Evolutionary conservation across 2,329 filamentous ascomycete genomes (phyloP), one percentile per base, ranked within the genome.

Genomic region (Stagonosporopsis cucurbitacearum): DNA sequence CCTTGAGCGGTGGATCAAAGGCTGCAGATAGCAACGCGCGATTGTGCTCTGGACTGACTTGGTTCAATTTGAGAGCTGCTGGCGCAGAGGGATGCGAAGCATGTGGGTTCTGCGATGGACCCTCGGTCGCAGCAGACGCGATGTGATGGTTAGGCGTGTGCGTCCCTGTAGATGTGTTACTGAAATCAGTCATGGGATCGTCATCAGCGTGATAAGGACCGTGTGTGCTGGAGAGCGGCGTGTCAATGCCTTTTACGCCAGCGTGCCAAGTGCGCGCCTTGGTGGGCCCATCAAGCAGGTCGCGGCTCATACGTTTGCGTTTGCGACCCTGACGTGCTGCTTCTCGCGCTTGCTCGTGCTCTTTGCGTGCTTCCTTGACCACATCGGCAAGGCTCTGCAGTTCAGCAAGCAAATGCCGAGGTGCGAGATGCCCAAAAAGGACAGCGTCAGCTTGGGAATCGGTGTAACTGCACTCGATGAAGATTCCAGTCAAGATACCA

Each of bases 391-490:
- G 82, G 0, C 79, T 82, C 30, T 81, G 81, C 55, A 99, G 80
- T 75, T 99, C 95, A 41, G 89, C 85, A 22, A 94, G 86, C 12
- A 99, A 77, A 72, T 92, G 95, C 0, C 87, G 82, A 0, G 95
- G 95, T 33, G 91, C 91, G 13, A 99, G 80, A 67, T 99, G 95
- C 0, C 95, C 95, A 63, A 92, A 99, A 0, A 99, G 81, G 0
- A 88, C 85, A 45, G 89, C 87, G 57, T 95, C 88, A 20, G 86
- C 82, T 67, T 92, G 89, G 7, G 85, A 85, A 73, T 97, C 89
- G 58, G 92, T 90, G 74, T 94, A 99, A 59, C 91, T 96, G 75
- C 94, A 98, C 79, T 99, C 95, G 65, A 99, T 96, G 70, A 98
- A 94, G 12, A 99, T 89, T 11, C 89, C 94, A 0, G 82, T 84